Conservation (phyloP, 331 rosid species). For the Cydonia oblonga region DNA sequence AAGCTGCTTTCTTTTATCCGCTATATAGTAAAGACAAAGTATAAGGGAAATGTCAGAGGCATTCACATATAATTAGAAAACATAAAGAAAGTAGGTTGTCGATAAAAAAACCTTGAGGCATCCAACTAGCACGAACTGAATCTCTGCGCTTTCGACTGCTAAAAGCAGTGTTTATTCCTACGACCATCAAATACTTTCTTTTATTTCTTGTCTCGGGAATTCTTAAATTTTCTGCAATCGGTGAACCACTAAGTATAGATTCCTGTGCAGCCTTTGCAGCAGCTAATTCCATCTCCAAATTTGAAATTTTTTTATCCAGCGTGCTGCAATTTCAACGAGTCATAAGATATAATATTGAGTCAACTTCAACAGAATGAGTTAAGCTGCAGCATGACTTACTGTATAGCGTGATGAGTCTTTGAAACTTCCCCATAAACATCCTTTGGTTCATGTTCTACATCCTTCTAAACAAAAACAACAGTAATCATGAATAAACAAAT, state of each 20-base stretch:
- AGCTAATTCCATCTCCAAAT: slow-evolving; percentile 51
- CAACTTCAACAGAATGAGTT: not conserved
- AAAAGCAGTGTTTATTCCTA: slow-evolving; percentile 52
- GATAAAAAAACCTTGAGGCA: slow-evolving; percentile 43
- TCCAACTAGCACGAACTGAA: slow-evolving; percentile 52
- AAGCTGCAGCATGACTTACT: slow-evolving; percentile 20
- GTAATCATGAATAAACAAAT: not conserved
- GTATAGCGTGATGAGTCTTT: slow-evolving; percentile 34
- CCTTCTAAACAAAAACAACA: slow-evolving; percentile 18
- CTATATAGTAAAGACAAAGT: slow-evolving; percentile 9
- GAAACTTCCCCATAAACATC: slow-evolving; percentile 41
- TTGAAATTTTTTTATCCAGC: slow-evolving; percentile 47
- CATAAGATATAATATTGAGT: not conserved
- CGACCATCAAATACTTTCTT: slow-evolving; percentile 41
- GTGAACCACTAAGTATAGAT: slow-evolving; percentile 38
- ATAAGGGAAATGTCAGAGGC: not conserved
- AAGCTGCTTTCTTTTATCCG: slow-evolving; percentile 42
- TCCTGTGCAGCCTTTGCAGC: slow-evolving; percentile 48
- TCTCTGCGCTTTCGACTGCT: slow-evolving; percentile 57
- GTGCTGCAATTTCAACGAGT: slow-evolving; percentile 23
- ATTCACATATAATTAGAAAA: not conserved
- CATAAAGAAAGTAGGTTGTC: not conserved
- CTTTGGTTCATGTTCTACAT: slow-evolving; percentile 24
- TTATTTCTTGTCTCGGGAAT: slow-evolving; percentile 20
- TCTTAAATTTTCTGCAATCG: slow-evolving; percentile 19